Conservation (phyloP, 1,284 basidiomycete genomes). For the Apiotrichum veenhuisii region DNA sequence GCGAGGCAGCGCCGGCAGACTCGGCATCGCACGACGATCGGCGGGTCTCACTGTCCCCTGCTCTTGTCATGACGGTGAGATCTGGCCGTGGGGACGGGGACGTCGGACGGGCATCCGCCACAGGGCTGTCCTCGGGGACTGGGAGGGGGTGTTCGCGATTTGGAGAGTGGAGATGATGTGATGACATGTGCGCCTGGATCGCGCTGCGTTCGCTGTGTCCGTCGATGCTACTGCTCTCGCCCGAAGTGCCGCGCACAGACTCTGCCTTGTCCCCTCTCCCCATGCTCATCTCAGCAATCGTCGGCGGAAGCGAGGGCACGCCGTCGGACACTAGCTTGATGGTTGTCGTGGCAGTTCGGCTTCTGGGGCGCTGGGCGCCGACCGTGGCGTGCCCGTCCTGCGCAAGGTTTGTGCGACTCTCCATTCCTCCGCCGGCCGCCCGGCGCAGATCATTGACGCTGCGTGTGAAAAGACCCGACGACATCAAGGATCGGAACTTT, state of each 20-base stretch:
- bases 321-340: neutral
- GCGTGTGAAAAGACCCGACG: neutral
- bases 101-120: neutral
- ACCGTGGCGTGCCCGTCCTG: neutral
- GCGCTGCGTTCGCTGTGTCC: neutral
- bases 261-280: neutral
- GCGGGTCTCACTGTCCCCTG: neutral
- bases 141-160: neutral
- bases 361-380: neutral
- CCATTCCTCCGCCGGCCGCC: neutral
- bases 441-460: neutral
- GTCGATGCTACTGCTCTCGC: neutral
- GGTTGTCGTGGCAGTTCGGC: neutral
- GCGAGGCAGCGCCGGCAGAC: neutral
- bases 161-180: neutral
- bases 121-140: neutral
- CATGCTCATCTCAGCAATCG: neutral
- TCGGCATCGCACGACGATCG: neutral
- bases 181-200: too few species aligned
- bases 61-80: neutral
- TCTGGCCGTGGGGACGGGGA: neutral
- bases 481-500: neutral
- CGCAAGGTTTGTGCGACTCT: neutral
- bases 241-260: neutral
- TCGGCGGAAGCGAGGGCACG: neutral